These are phyloP conservation scores for Globisporangium irregulare DNA, from an alignment of 352 stramenopile species.

Conservation along the genomic window DNA sequence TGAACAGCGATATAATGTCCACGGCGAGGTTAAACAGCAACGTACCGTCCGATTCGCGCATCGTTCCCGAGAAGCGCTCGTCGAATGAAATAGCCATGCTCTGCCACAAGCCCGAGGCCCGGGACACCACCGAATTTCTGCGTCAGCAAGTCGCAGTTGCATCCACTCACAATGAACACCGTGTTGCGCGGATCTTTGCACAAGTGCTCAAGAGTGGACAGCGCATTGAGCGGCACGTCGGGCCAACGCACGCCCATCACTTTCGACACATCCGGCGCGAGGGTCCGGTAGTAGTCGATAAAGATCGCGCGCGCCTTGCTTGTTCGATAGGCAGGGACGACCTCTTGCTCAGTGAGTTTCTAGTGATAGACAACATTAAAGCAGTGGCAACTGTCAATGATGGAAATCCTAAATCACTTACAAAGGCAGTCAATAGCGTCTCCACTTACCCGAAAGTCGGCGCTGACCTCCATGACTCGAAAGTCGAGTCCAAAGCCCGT, in stretches of 20 bases:
- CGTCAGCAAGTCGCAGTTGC: constrained; percentile 94
- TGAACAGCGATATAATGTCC: too few relatives aligned
- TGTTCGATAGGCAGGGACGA: constrained; percentile 57
- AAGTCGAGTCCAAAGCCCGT: constrained; percentile 96
- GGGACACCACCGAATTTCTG: constrained; percentile 93
- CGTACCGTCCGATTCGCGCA: constrained; percentile 54
- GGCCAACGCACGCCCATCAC: constrained; percentile 78
- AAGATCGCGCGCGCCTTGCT: constrained; percentile 92
- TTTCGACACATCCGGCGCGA: constrained; percentile 89
- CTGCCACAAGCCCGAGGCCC: constrained; percentile 95
- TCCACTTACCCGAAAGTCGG: constrained; percentile 84
- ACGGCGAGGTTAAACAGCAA: background rate
- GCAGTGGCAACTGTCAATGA: too few relatives aligned
- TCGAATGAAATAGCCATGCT: constrained; percentile 97
- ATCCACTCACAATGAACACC: constrained; percentile 98
- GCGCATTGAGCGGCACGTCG: constrained; percentile 63
- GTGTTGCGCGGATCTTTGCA: constrained; percentile 94
- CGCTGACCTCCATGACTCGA: constrained; percentile 94
- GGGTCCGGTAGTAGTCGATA: constrained; percentile 98
- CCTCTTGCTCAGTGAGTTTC: constrained; percentile 71
- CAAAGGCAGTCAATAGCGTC: background rate
- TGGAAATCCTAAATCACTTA: background rate
- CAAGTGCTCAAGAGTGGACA: constrained; percentile 89
- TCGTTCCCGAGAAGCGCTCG: constrained; percentile 58
- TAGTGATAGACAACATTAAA: constrained; percentile 12